These are phyloP conservation scores for Cladosporium cucumerinum DNA, from an alignment of 2,329 filamentous ascomycete species.

Conservation along the genomic window DNA sequence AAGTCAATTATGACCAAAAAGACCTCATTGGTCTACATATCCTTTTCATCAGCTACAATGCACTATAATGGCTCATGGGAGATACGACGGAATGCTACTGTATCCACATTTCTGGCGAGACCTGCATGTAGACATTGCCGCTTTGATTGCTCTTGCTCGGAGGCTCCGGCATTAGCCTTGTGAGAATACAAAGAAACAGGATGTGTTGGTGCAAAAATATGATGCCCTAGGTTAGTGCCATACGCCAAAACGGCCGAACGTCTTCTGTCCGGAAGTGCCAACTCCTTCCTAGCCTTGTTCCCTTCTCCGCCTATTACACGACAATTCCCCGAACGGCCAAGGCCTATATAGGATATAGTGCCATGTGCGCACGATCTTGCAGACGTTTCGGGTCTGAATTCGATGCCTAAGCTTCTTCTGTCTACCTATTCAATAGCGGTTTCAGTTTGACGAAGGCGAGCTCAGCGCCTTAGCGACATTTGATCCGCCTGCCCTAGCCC, in stretches of 20 bases:
- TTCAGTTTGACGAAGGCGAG: neutral
- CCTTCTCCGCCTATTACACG: neutral
- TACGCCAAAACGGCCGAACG: neutral
- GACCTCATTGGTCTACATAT: neutral
- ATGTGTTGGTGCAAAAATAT: neutral
- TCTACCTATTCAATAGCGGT: neutral
- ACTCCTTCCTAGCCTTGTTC: neutral
- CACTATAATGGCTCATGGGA: neutral
- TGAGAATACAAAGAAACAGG: neutral
- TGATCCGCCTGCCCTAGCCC: neutral
- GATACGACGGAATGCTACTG: neutral
- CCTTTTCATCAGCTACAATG: neutral
- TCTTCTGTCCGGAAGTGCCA: neutral
- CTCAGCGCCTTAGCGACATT: conserved; percentile 1
- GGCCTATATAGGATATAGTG: neutral
- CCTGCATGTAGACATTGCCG: neutral
- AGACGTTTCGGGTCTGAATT: neutral
- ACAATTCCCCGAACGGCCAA: neutral
- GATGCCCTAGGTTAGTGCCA: neutral
- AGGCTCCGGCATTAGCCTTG: neutral
- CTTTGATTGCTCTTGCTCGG: neutral
- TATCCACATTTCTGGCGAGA: neutral
- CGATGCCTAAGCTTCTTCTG: neutral
- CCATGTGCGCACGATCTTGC: neutral
- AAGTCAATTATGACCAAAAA: neutral